Percentiles rank a stretch among this genome's conserved stretches.
These are phyloP conservation scores for Wickerhamiella occidentalis DNA, from an alignment of 805 yeast species.

Conservation along the genomic window DNA sequence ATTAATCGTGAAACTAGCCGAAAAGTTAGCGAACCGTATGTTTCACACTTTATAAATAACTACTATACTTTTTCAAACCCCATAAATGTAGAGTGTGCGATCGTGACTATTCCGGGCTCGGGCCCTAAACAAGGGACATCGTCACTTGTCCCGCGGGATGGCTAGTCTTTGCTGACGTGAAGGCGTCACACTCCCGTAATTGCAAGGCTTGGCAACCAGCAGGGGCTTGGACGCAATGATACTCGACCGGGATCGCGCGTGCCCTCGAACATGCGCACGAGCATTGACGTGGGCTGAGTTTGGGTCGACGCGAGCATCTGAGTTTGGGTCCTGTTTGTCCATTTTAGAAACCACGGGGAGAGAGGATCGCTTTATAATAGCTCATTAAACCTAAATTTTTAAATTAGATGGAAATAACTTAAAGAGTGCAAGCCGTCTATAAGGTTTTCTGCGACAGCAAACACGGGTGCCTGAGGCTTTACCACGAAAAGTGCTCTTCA, in stretches of 20 bases:
- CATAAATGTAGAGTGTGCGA: no score
- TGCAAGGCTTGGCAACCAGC: neutral
- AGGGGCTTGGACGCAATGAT: conserved; percentile 7
- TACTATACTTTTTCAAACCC: neutral
- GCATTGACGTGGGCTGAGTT: neutral
- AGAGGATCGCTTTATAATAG: neutral
- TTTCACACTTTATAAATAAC: neutral
- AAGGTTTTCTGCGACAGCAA: neutral
- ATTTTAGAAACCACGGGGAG: no score
- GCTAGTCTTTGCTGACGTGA: conserved; percentile 1
- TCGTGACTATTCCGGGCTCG: no score
- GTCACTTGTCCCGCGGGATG: neutral
- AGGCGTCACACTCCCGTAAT: conserved; percentile 4
- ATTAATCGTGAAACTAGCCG: neutral
- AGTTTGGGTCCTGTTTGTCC: no score
- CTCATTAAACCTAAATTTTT: neutral
- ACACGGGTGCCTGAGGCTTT: neutral
- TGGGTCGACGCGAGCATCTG: no score
- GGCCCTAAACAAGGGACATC: neutral
- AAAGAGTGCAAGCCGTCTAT: neutral
- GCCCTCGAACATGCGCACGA: neutral
- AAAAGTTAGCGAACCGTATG: neutral
- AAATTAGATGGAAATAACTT: neutral
- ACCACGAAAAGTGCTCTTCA: conserved; percentile 21
- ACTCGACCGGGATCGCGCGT: conserved; percentile 8